Percentiles rank a stretch among this genome's conserved stretches.
These are phyloP conservation scores for Pseudogymnoascus sp. DNA, from an alignment of 2,329 filamentous ascomycete genomes.

Conservation along the genomic window DNA sequence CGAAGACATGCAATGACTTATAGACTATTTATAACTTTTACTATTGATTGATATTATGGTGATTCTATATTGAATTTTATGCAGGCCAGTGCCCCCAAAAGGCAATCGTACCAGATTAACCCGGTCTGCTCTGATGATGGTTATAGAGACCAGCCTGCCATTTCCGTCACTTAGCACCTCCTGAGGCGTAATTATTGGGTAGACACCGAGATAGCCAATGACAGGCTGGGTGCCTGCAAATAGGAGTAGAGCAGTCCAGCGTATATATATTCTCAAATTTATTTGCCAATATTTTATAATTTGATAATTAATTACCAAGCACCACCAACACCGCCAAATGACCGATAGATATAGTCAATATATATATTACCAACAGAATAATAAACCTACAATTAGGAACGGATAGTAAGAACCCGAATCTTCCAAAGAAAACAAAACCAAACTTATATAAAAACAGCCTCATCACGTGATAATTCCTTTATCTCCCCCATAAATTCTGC, in stretches of 20 bases:
- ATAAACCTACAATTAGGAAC: background rate
- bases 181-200: background rate
- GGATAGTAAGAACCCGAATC: background rate
- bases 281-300: background rate
- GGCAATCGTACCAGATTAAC: background rate
- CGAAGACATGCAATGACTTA: background rate
- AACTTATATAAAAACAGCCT: background rate
- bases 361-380: background rate
- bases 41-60: background rate
- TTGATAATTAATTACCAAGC: background rate
- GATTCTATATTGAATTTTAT: no score
- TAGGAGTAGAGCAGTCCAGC: background rate
- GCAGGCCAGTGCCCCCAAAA: background rate
- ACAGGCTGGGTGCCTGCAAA: background rate
- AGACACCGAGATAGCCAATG: background rate
- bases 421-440: background rate
- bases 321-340: background rate
- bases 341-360: background rate
- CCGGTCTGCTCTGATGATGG: background rate
- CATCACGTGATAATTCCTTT: background rate
- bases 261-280: no score
- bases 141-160: background rate
- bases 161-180: background rate
- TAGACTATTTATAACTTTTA: background rate
- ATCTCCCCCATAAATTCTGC: conserved; percentile 5